Percentiles rank a stretch among this genome's conserved stretches.
phyloP scores from a whole-genome alignment of 2,329 filamentous ascomycete genomes.

The Plectosphaerella plurivora region DNA sequence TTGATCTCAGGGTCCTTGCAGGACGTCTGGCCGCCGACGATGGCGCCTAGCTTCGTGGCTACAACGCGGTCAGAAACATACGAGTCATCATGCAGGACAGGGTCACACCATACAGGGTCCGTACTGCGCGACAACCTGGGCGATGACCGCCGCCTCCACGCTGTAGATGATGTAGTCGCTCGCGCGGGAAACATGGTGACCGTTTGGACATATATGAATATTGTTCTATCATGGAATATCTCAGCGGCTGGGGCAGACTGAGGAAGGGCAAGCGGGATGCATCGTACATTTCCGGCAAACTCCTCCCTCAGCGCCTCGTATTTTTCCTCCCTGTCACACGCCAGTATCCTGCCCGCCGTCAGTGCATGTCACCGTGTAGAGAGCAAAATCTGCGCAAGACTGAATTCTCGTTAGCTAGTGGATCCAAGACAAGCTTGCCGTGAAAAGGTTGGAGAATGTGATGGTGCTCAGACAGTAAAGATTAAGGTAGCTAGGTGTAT shows the following conservation, averaged over 20 bases:
- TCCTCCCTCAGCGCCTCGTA: slow-evolving; percentile 76
- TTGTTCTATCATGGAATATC: slow-evolving; percentile 48
- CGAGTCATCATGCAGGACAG: slow-evolving; percentile 10
- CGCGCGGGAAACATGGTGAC: slow-evolving; percentile 88
- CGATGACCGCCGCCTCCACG: slow-evolving; percentile 90
- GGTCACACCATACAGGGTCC: slow-evolving; percentile 69
- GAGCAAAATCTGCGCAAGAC: neutral
- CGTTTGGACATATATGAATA: slow-evolving; percentile 88
- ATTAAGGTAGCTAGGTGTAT: slow-evolving; percentile 97
- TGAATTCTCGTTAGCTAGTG: neutral
- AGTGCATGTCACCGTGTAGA: slow-evolving; percentile 1
- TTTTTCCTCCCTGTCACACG: slow-evolving; percentile 89
- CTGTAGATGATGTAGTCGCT: slow-evolving; percentile 99
- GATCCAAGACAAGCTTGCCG: neutral
- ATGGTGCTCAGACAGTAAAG: slow-evolving; percentile 72
- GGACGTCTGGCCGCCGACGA: slow-evolving; percentile 95
- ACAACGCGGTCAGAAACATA: slow-evolving; percentile 12
- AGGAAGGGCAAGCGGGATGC: slow-evolving; percentile 1
- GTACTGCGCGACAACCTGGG: slow-evolving; percentile 79
- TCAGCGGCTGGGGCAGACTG: slow-evolving; percentile 1
- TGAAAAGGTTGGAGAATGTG: slow-evolving; percentile 14
- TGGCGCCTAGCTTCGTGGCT: slow-evolving; percentile 93
- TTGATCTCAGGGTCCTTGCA: slow-evolving; percentile 96
- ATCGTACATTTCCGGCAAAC: slow-evolving; percentile 79
- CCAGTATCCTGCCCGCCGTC: slow-evolving; percentile 66